These are phyloP conservation scores for Polytrichum commune DNA, from an alignment of 225 moss, liverwort and hornwort genomes.

Conservation along the genomic window DNA sequence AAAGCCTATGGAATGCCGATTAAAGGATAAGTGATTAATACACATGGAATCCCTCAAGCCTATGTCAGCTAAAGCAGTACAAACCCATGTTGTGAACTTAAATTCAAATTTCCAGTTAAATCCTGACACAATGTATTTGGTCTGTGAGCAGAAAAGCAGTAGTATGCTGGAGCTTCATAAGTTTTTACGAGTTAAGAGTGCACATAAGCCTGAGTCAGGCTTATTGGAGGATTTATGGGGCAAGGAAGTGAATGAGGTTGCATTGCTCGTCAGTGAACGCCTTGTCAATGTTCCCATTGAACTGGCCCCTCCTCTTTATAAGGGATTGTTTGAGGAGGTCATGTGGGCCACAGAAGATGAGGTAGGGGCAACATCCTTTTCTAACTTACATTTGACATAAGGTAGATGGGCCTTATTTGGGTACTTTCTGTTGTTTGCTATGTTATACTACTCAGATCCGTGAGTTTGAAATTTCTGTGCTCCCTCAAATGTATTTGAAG, in stretches of 20 bases:
- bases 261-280: conserved; percentile 87
- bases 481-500: too few relatives aligned
- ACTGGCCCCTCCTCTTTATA: conserved; percentile 76
- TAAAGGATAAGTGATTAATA: too few relatives aligned
- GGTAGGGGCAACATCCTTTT: conserved; percentile 35
- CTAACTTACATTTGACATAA: too few relatives aligned
- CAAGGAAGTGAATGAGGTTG: conserved; percentile 64
- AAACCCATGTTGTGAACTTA: too few relatives aligned
- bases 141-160: conserved; percentile 46
- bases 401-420: too few relatives aligned
- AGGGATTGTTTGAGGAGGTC: conserved; percentile 87
- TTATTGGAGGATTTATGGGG: conserved; percentile 71
- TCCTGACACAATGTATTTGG: not conserved
- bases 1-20: too few relatives aligned
- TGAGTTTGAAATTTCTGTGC: too few relatives aligned
- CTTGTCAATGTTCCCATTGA: conserved; percentile 79
- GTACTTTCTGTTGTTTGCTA: too few relatives aligned
- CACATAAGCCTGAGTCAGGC: conserved; percentile 52
- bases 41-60: too few relatives aligned
- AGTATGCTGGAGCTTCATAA: conserved; percentile 72
- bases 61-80: too few relatives aligned
- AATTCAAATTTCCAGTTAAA: too few relatives aligned
- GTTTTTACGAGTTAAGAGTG: conserved; percentile 54
- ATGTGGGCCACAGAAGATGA: conserved; percentile 93
- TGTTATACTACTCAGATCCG: too few relatives aligned